phyloP scores from a whole-genome alignment of 1,139 yeast species.

The Arxiozyma bovina region DNA sequence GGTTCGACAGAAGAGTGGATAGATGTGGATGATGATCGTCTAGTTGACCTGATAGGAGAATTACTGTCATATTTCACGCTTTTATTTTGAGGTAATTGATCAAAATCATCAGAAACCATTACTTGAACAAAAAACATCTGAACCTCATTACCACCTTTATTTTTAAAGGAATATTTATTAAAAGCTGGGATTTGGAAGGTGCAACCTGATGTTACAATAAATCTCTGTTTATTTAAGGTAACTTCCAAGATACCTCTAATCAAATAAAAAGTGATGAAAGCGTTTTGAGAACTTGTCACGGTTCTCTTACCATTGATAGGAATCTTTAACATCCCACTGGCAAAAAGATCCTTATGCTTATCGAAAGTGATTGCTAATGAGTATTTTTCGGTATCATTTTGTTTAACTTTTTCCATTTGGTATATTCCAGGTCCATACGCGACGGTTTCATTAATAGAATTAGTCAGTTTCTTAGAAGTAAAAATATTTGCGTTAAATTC shows the following conservation, averaged over 20 bases:
- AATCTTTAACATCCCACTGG: slow-evolving; percentile 66
- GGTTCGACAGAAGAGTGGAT: neutral
- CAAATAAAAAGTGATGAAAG: slow-evolving; percentile 67
- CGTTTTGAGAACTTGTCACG: slow-evolving; percentile 53
- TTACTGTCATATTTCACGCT: neutral
- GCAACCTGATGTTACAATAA: slow-evolving; percentile 64
- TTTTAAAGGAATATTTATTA: slow-evolving; percentile 56
- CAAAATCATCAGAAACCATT: slow-evolving; percentile 28
- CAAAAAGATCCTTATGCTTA: slow-evolving; percentile 55
- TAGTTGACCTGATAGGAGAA: neutral
- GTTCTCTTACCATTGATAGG: slow-evolving; percentile 61
- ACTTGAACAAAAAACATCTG: slow-evolving; percentile 72
- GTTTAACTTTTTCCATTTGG: slow-evolving; percentile 38
- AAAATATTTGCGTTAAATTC: slow-evolving; percentile 48
- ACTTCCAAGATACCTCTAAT: slow-evolving; percentile 65
- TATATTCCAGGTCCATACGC: slow-evolving; percentile 67
- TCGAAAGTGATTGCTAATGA: slow-evolving; percentile 61
- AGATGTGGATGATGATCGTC: neutral
- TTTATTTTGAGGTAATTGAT: neutral
- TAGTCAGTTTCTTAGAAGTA: slow-evolving; percentile 36
- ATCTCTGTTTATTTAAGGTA: slow-evolving; percentile 47
- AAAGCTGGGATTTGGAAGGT: slow-evolving; percentile 76
- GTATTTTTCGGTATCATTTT: slow-evolving; percentile 47
- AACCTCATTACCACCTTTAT: slow-evolving; percentile 48
- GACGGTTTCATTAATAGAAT: slow-evolving; percentile 39